These are phyloP conservation scores for Aspergillus biplanus DNA, from an alignment of 495 filamentous ascomycete species.

Conservation along the genomic window DNA sequence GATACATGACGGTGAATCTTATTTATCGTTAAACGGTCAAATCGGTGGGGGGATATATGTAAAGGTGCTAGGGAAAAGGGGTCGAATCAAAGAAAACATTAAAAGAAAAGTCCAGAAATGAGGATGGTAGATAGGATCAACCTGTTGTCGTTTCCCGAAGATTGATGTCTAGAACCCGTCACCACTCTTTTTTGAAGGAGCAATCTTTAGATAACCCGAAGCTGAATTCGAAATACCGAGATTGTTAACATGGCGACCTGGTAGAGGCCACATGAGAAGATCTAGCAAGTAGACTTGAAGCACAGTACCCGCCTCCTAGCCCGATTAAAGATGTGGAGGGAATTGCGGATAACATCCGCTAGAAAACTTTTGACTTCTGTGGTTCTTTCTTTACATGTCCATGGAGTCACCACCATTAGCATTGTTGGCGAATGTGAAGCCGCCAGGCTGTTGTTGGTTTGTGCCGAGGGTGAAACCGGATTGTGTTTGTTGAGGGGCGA, in stretches of 20 bases:
- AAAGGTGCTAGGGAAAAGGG: slow-evolving; percentile 20
- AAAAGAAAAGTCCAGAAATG: slow-evolving; percentile 20
- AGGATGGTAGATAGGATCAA: slow-evolving; percentile 19
- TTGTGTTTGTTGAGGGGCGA: slow-evolving; percentile 69
- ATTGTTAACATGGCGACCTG: slow-evolving; percentile 1
- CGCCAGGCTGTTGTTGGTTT: slow-evolving; percentile 70
- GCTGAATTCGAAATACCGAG: slow-evolving; percentile 10
- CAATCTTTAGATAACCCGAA: slow-evolving; percentile 7
- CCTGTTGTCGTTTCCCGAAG: slow-evolving; percentile 7
- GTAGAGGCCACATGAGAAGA: slow-evolving; percentile 10
- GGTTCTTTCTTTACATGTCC: slow-evolving; percentile 81
- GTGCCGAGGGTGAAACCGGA: slow-evolving; percentile 85
- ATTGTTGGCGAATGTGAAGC: slow-evolving; percentile 83
- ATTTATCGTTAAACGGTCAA: slow-evolving; percentile 52
- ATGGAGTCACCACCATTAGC: slow-evolving; percentile 80
- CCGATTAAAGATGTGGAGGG: slow-evolving; percentile 17
- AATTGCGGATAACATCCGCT: slow-evolving; percentile 20
- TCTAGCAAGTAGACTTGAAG: slow-evolving; percentile 24
- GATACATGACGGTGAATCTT: slow-evolving; percentile 66
- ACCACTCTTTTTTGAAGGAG: not conserved
- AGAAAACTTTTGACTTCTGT: slow-evolving; percentile 7
- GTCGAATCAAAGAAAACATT: slow-evolving; percentile 29
- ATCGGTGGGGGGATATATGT: slow-evolving; percentile 11
- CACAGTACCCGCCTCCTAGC: slow-evolving; percentile 18
- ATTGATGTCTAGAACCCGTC: slow-evolving; percentile 3